These are phyloP conservation scores for Blastobotrys serpentis DNA, from an alignment of 1,139 yeast genomes.

Conservation along the genomic window DNA sequence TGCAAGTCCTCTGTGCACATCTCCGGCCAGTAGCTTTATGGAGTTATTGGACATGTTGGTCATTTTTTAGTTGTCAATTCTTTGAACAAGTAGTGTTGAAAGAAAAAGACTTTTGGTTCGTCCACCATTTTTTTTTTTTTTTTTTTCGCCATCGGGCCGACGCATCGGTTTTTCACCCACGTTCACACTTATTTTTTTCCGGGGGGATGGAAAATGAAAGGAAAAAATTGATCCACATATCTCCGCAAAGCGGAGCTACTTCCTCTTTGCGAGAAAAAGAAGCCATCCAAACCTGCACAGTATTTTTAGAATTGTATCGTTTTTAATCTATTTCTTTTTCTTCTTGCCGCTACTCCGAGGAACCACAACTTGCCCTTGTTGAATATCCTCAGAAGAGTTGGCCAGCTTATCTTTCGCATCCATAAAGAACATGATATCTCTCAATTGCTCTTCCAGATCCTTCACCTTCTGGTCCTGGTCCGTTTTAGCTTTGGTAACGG, in stretches of 20 bases:
- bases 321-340: slow-evolving; percentile 9
- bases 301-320: too few relatives aligned
- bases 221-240: too few relatives aligned
- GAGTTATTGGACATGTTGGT: slow-evolving; percentile 55
- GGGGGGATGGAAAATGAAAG: too few relatives aligned
- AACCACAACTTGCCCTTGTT: slow-evolving; percentile 63
- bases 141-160: not conserved
- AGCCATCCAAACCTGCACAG: too few relatives aligned
- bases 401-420: slow-evolving; percentile 72
- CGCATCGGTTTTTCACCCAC: too few relatives aligned
- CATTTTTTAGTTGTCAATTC: slow-evolving; percentile 7
- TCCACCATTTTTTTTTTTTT: not conserved
- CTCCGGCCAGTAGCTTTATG: slow-evolving; percentile 84
- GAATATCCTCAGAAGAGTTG: slow-evolving; percentile 64
- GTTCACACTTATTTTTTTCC: too few relatives aligned
- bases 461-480: slow-evolving; percentile 41
- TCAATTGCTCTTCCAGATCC: slow-evolving; percentile 62
- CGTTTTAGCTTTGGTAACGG: slow-evolving; percentile 37
- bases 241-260: not conserved
- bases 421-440: slow-evolving; percentile 77
- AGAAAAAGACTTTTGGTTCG: not conserved
- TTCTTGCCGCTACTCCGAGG: slow-evolving; percentile 19
- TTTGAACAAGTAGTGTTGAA: not conserved
- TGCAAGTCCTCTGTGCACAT: slow-evolving; percentile 84
- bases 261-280: too few relatives aligned